Percentiles rank a stretch among this genome's conserved stretches.
These are phyloP conservation scores for Oropetium thomaeum DNA, from an alignment of 176 grass and related monocot genomes.

Conservation along the genomic window DNA sequence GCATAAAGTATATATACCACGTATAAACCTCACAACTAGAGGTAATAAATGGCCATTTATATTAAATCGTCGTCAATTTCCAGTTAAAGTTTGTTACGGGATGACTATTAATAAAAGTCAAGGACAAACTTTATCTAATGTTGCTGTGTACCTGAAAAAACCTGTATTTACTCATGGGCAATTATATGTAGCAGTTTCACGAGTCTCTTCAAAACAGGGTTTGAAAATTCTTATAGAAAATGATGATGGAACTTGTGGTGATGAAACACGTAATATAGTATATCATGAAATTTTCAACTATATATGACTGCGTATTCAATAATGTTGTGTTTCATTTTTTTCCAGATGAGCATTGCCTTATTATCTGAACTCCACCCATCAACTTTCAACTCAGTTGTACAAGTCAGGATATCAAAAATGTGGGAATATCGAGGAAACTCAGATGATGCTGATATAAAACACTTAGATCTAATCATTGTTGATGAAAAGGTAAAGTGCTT, in stretches of 20 bases:
- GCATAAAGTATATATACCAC: not conserved
- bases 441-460: not conserved
- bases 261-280: not conserved
- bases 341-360: not conserved
- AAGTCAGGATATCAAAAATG: not conserved
- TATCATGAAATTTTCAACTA: not conserved
- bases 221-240: not conserved
- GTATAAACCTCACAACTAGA: not conserved
- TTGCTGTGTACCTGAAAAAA: not conserved
- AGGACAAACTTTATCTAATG: not conserved
- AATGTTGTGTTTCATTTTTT: not conserved
- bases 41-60: not conserved
- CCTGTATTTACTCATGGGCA: not conserved
- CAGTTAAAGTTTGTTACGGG: not conserved
- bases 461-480: not conserved
- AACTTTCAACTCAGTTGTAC: not conserved
- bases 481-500: too few species aligned
- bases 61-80: not conserved
- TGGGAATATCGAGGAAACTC: not conserved
- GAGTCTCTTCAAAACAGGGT: not conserved
- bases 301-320: not conserved
- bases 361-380: not conserved
- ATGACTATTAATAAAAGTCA: not conserved
- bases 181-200: not conserved
- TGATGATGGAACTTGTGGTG: not conserved